Base-by-base conservation (phyloP, 208 protist species). In the Acanthamoeba healyi region DNA sequence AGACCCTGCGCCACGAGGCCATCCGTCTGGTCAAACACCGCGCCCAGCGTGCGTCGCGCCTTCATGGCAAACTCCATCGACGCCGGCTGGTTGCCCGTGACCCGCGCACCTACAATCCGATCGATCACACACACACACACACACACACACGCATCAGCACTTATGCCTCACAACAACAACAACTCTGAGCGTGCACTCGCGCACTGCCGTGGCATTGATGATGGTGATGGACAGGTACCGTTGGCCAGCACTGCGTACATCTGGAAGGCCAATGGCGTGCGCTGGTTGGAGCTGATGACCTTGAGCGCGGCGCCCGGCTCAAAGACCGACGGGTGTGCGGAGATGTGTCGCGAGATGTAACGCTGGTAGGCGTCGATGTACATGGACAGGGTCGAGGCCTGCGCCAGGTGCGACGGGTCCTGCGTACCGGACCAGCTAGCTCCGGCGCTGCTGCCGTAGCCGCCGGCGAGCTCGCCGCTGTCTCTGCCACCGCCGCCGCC, bases 1-100 rank as follows among this genome's bases (percentile, higher is more conserved):
- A 93, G 65, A 26, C 87, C 87, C 65, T 93, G 87, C 87, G 87
- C 87, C 40, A 93, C 87, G 26, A 93, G 42, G 4, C 44, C 65
- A 42, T 93, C 87, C 44, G 87, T 93, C n/a, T 93, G 87, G 42
- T 93, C 87, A 49, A 93, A 93, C 40, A 93, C 87, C 26, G 87
- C 87, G 5, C 87, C 87, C 32, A 93, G 63, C 38, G 87, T 79
- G 17, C 61, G 42, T 19, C 87, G 54, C 32, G 87, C 87, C 63
- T 61, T 93, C 87, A 79, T 51, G 15, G 61, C 63, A 79, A 79
- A 93, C 17, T 93, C 87, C 44, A 42, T 44, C 9, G 61, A 70
- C n/a, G 87, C 87, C 19, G 87, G 32, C 58, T 63, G 40, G 40
- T 93, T 22, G 38, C 87, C 61, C n/a, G 63, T 93, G 26, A 93